Evolutionary conservation across 2,329 filamentous ascomycete species (phyloP).

Genomic region (Cercospora sp.): DNA sequence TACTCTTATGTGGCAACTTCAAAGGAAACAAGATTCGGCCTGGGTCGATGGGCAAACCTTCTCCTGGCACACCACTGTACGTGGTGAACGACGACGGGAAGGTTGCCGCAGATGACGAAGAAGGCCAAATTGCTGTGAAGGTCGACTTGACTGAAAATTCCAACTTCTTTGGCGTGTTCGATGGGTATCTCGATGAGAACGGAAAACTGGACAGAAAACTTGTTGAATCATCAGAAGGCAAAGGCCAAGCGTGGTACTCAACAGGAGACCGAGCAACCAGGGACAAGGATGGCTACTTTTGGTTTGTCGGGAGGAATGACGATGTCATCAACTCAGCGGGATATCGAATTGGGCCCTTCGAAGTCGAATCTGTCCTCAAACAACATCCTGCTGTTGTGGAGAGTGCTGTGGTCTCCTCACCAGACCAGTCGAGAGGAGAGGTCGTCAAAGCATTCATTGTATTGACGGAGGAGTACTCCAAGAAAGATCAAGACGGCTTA

Average conservation of each 20-base stretch:
- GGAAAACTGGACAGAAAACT: slow-evolving; percentile 30
- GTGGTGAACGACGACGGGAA: slow-evolving; percentile 39
- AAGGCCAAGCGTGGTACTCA: slow-evolving; percentile 35
- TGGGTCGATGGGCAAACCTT: slow-evolving; percentile 45
- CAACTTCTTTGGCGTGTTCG: slow-evolving; percentile 34
- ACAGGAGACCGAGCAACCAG: slow-evolving; percentile 71
- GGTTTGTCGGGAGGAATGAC: slow-evolving; percentile 96
- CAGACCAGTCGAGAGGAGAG: slow-evolving; percentile 41
- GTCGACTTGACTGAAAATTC: slow-evolving; percentile 27
- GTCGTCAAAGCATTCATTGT: slow-evolving; percentile 47
- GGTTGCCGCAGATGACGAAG: slow-evolving; percentile 32
- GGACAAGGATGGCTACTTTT: slow-evolving; percentile 98
- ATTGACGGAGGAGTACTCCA: slow-evolving; percentile 33
- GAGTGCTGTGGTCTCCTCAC: slow-evolving; percentile 44
- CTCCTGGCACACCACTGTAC: slow-evolving; percentile 41
- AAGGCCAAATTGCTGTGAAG: slow-evolving; percentile 42
- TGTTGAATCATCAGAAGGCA: slow-evolving; percentile 6
- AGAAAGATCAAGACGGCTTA: slow-evolving; percentile 27
- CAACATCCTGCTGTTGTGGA: slow-evolving; percentile 44
- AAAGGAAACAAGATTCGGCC: slow-evolving; percentile 38
- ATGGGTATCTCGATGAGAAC: slow-evolving; percentile 34
- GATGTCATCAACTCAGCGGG: slow-evolving; percentile 57
- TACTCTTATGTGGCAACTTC: slow-evolving; percentile 45
- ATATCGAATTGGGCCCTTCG: slow-evolving; percentile 46
- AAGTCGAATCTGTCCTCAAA: slow-evolving; percentile 46